Conservation (phyloP, 306 rosid genomes). For the Elaeagnus macrophylla region DNA sequence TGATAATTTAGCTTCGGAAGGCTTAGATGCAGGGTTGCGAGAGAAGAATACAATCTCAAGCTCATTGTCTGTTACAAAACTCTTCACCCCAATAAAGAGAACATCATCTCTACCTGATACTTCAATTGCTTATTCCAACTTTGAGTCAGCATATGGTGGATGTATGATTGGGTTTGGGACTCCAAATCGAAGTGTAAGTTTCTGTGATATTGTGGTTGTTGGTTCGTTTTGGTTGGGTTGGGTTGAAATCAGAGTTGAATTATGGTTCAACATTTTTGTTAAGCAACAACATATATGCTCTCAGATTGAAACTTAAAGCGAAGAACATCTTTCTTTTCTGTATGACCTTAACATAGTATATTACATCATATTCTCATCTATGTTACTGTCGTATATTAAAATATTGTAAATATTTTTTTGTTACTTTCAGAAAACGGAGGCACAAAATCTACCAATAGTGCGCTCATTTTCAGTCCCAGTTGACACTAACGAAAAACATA, state of each 20-base stretch:
- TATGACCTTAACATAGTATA: no score
- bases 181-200: constrained; percentile 48
- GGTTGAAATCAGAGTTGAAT: no score
- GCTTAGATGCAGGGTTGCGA: constrained; percentile 31
- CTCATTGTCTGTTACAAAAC: constrained; percentile 62
- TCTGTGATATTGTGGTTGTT: not conserved
- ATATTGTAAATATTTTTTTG: constrained; percentile 8
- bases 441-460: constrained; percentile 42
- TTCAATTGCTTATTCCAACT: constrained; percentile 43
- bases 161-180: constrained; percentile 40
- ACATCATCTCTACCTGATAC: constrained; percentile 84
- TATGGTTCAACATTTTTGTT: no score
- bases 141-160: constrained; percentile 52
- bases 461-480: constrained; percentile 85
- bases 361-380: no score
- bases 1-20: constrained; percentile 32
- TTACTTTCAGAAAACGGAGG: constrained; percentile 44
- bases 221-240: no score
- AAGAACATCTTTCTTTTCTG: no score
- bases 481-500: constrained; percentile 35
- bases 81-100: constrained; percentile 65
- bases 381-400: not conserved
- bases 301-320: no score
- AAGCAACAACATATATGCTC: no score
- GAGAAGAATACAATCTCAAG: constrained; percentile 61